Evolutionary conservation across 2,329 filamentous ascomycete genomes (phyloP), one percentile per base, ranked within the genome.

Genomic region (Fusarium continuum): DNA sequence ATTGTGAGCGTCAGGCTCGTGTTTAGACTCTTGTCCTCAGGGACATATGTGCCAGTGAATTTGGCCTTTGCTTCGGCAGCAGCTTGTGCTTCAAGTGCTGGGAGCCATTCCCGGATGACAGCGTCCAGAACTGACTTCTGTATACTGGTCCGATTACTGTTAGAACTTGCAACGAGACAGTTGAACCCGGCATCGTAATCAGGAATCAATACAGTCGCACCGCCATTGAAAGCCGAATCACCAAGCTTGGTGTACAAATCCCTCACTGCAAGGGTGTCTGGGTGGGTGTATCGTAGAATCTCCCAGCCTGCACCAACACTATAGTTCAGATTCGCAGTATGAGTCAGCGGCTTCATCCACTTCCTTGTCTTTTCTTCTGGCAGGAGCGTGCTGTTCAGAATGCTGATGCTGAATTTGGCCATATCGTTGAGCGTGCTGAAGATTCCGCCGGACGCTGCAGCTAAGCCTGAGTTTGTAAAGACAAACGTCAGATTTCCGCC

Each of bases 101-200:
- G 51, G 11, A 66, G 34, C 34, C 34, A 36, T 8, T 20, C 34
- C 10, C 34, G 16, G 14, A 36, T 16, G 13, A 68, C 22, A 2
- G 40, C 34, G 2, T 50, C 35, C 4, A 68, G 25, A 0, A 47
- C 6, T 34, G 14, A 36, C 1, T 38, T 34, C 6, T 14, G 34
- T 16, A 10, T 76, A 16, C 20, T 10, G 5, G 17, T 13, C 11
- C 79, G 3, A 74, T 61, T 1, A 81, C 69, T 16, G 80, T 66
- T 17, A 13, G 34, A 10, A 36, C 34, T 36, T 20, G 34, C 34
- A 14, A 36, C 17, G 17, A 36, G 34, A 20, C 34, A 36, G 2
- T 70, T 73, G 53, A 81, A 77, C 1, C 80, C 79, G 13, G 79
- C 69, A 41, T 77, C 73, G 43, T 75, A 80, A 54, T 82, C 79